Base-by-base conservation (phyloP, 129 eudicot species). In the Ambrosia trifida region DNA sequence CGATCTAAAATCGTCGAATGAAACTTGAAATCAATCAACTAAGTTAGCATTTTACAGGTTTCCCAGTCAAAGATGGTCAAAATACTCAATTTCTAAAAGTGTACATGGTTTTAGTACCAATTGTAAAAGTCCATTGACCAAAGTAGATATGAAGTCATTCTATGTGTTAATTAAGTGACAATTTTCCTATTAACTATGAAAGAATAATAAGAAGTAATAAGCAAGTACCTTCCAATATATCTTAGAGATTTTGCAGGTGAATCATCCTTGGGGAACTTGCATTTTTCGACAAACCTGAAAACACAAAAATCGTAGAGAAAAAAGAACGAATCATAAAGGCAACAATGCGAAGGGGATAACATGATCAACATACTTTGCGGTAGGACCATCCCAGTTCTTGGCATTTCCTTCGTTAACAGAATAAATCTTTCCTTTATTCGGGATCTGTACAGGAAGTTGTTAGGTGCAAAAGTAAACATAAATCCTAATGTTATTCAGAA, bases 341-440 rank as follows among this genome's bases (percentile, higher is more conserved):
- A 62, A 44, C 3, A 62, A 57, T 12, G 33, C 57, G 72, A 69
- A 30, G 7, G 64, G 16, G 62, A 59, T 43, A 18, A 69, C 3
- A 35, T 54, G 46, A 68, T 43, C n/a, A 3, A 16, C 84, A 56
- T 90, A 94, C 99, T 88, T 85, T 19, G 97, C 84, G 16, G 97
- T 94, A 41, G 99, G 96, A 56, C 78, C 82, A 78, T 94, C 99
- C 99, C 99, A 94, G 75, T 94, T 90, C 80, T 85, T 90, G 9
- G 99, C 97, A 81, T 94, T 94, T 79, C 99, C 99, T 86, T 94
- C 99, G 72, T 94, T 94, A 20, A 94, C 99, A 7, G 99, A 94
- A 70, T 94, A 94, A 65, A 90, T 90, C 80, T 87, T 90, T 53
- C 99, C 99, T 77, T 88, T 87, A 72, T 84, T 94, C 1, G 99